Base-by-base conservation (phyloP, 768 basidiomycete genomes). In the Macrolepiota dolichaula region DNA sequence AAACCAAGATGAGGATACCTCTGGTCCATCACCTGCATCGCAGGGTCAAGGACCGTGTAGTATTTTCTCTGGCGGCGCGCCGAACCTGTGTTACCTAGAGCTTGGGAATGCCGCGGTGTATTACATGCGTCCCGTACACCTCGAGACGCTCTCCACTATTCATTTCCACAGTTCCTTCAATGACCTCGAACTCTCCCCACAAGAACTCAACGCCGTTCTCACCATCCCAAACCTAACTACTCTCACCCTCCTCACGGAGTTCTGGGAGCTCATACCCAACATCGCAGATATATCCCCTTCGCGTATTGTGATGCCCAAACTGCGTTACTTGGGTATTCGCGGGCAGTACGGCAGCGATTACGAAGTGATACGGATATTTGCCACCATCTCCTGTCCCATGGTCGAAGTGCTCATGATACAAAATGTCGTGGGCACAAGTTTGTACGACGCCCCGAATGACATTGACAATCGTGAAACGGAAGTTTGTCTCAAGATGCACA, bases 181-280 rank as follows among this genome's bases (percentile, higher is more conserved):
- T 46, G 59, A 61, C 53, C 59, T 61, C 52, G 59, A 61, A 24
- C 46, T 61, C 32, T 46, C 44, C 22, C 44, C 59, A 36, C 55
- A 52, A 5, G 59, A 61, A 29, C 29, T 61, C 29, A 17, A 55
- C 37, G 24, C 59, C 12, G 17, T 61, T 13, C 42, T 61, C 22
- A 49, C 59, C 7, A 55, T 61, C 36, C 59, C 59, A 15, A 61
- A 54, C 32, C 59, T 61, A 17, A 55, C 59, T 1, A 55, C 59
- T 17, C 59, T 61, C 46, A 61, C 59, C 36, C 37, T 61, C 38
- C 59, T 61, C 32, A 54, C 59, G 19, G 59, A 61, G 24, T 61
- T 61, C 59, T 61, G 59, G 59, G 59, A 61, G 2, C 59, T 61
- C 52, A 55, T 61, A 47, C 52, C 59, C 32, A 53, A 61, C 32